Conservation (phyloP, 345 rosid species). For the Hirschfeldia incana region DNA sequence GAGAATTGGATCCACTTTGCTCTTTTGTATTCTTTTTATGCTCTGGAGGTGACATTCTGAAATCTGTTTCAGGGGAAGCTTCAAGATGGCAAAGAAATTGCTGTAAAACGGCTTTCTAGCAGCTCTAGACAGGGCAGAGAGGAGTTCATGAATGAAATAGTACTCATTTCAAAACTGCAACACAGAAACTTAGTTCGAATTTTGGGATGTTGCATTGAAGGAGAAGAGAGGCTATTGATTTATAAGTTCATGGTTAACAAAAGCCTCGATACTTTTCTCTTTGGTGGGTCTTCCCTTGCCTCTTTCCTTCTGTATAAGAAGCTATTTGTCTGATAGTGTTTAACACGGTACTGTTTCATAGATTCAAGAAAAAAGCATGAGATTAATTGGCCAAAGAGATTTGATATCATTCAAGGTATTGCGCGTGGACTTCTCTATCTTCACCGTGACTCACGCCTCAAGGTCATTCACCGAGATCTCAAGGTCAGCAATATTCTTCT, state of each 20-base stretch:
- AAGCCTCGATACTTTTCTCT: constrained; percentile 56
- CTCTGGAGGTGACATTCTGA: too few species aligned
- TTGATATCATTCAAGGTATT: constrained; percentile 21
- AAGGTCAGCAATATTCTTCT: constrained; percentile 34
- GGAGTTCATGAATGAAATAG: constrained; percentile 48
- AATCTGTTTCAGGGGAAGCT: too few species aligned
- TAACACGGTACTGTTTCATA: neutral
- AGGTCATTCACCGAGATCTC: constrained; percentile 25
- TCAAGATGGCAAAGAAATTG: too few species aligned
- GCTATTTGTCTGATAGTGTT: neutral
- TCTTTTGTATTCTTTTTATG: too few species aligned
- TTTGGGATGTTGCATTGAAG: constrained; percentile 53
- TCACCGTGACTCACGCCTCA: constrained; percentile 31
- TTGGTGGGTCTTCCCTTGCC: constrained; percentile 36
- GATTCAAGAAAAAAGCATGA: constrained; percentile 13
- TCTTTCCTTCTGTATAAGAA: neutral
- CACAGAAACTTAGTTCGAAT: constrained; percentile 57
- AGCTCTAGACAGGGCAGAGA: constrained; percentile 46
- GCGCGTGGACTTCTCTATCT: constrained; percentile 34
- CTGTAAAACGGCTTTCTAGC: too few species aligned
- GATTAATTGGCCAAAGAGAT: constrained; percentile 26
- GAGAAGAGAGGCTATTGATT: constrained; percentile 47
- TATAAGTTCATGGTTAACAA: constrained; percentile 59
- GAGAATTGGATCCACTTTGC: too few species aligned
- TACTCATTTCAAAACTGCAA: constrained; percentile 53